These are phyloP conservation scores for Saccharomycopsis fibuligera DNA, from an alignment of 805 yeast genomes.

Conservation along the genomic window DNA sequence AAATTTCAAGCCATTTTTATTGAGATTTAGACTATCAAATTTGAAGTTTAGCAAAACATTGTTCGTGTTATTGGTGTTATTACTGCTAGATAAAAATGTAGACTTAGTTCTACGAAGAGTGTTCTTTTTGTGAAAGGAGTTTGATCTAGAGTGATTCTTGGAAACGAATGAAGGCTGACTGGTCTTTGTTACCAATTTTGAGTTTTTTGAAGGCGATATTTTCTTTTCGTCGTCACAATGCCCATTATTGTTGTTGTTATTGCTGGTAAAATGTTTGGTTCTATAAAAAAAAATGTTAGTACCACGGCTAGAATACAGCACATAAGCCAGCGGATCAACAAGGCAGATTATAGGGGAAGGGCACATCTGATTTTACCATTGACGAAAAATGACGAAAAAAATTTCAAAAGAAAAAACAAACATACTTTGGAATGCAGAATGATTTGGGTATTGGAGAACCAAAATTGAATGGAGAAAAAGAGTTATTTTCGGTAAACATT, in stretches of 20 bases:
- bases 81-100: not conserved
- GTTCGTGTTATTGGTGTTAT: not conserved
- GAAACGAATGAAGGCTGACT: not conserved
- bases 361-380: not conserved
- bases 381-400: not conserved
- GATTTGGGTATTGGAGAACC: not conserved
- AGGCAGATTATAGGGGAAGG: too few species aligned
- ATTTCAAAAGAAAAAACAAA: not conserved
- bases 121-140: constrained; percentile 11
- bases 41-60: constrained; percentile 4
- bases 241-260: too few species aligned
- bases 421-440: not conserved
- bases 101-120: constrained; percentile 15
- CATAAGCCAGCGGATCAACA: too few species aligned
- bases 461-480: not conserved
- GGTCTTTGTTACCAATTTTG: not conserved
- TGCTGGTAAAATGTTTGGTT: too few species aligned
- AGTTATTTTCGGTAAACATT: not conserved
- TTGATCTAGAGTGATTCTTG: constrained; percentile 8
- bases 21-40: constrained; percentile 4
- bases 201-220: not conserved
- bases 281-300: too few species aligned
- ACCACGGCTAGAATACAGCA: too few species aligned
- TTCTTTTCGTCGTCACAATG: not conserved
- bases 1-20: constrained; percentile 4